These are phyloP conservation scores for Curvularia verruculosa DNA, from an alignment of 2,329 filamentous ascomycete genomes.

Conservation along the genomic window DNA sequence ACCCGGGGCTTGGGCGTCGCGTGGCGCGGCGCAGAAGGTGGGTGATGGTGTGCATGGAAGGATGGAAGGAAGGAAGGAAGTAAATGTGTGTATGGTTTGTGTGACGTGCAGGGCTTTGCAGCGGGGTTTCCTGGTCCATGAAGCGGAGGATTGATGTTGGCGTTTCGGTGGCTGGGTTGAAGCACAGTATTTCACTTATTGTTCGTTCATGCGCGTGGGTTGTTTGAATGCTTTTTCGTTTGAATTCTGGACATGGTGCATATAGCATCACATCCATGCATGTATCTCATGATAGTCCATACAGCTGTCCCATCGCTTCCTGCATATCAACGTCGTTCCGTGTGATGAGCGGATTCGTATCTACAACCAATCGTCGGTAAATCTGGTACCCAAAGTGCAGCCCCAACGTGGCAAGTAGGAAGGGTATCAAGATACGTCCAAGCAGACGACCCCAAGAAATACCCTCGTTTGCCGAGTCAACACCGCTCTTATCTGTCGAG, in stretches of 20 bases:
- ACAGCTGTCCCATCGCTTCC: conserved; percentile 12
- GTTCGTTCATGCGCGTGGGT: not conserved
- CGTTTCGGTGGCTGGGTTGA: not conserved
- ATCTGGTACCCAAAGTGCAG: conserved; percentile 12
- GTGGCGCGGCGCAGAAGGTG: not conserved
- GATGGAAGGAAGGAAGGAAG: not conserved
- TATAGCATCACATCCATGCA: not conserved
- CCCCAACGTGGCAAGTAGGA: conserved; percentile 12
- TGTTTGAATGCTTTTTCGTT: not conserved
- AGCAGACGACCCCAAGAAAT: conserved; percentile 20
- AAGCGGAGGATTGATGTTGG: not conserved
- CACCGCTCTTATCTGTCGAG: not conserved
- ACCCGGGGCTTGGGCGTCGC: not conserved
- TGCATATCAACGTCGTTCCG: conserved; percentile 14
- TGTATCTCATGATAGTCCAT: conserved; percentile 3
- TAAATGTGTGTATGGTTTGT: not conserved
- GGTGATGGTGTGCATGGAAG: not conserved
- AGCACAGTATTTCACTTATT: not conserved
- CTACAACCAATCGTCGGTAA: not conserved
- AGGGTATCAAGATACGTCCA: conserved; percentile 16
- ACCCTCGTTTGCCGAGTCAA: not conserved
- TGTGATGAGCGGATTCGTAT: conserved; percentile 4
- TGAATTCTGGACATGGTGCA: not conserved
- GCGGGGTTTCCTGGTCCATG: not conserved
- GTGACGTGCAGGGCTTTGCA: not conserved